Conservation (phyloP, 2,329 filamentous ascomycete genomes). For the Calycina herbarum region DNA sequence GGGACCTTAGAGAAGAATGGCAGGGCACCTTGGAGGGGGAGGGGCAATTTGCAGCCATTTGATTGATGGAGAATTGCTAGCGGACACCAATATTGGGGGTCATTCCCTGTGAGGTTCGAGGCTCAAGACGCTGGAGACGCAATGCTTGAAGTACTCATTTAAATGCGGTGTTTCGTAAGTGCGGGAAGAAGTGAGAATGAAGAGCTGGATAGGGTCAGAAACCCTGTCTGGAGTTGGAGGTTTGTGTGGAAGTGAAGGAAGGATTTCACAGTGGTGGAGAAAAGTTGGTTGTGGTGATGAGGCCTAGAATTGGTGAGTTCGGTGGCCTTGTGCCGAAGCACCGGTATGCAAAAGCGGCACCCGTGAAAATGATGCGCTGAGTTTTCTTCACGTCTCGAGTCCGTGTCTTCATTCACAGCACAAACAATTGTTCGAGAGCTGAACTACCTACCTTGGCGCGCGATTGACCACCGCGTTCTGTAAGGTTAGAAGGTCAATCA, state of each 20-base stretch:
- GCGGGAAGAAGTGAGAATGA: background rate
- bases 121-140: background rate
- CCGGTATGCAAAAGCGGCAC: background rate
- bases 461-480: background rate
- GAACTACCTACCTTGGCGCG: background rate
- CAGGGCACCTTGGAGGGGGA: slow-evolving; percentile 8
- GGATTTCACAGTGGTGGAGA: slow-evolving; percentile 4
- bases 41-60: slow-evolving; percentile 5
- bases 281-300: background rate
- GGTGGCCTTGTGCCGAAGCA: background rate
- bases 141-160: background rate
- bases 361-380: background rate
- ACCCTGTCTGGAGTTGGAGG: background rate
- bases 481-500: background rate
- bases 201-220: background rate
- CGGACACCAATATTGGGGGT: background rate
- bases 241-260: background rate
- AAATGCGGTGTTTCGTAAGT: background rate
- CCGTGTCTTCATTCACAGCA: background rate
- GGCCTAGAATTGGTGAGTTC: background rate
- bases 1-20: slow-evolving; percentile 13
- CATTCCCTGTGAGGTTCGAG: background rate
- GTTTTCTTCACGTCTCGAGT: background rate
- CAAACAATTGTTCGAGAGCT: background rate
- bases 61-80: slow-evolving; percentile 25